phyloP scores from a whole-genome alignment of 2,329 filamentous ascomycete genomes.

The Exophiala calicioides region DNA sequence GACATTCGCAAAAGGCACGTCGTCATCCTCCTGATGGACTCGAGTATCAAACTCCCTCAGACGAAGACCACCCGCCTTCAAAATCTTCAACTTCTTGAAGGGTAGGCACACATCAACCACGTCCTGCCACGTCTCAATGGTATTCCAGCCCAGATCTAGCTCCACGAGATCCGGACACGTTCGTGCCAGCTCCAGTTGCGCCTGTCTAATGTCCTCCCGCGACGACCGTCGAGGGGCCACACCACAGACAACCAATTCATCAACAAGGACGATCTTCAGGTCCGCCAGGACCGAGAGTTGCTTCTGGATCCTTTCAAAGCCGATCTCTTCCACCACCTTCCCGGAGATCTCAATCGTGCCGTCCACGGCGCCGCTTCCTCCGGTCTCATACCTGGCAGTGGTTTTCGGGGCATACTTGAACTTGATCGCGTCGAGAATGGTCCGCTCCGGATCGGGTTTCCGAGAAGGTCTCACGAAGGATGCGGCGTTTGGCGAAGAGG shows the following conservation, averaged over 20 bases:
- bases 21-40: background rate
- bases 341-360: conserved; percentile 61
- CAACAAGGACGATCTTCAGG: conserved; percentile 77
- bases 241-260: conserved; percentile 66
- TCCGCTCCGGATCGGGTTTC: conserved; percentile 65
- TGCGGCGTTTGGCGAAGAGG: conserved; percentile 61
- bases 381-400: conserved; percentile 28
- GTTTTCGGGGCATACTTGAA: conserved; percentile 77
- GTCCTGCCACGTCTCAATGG: conserved; percentile 68
- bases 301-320: conserved; percentile 86
- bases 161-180: conserved; percentile 65
- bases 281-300: conserved; percentile 76
- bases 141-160: conserved; percentile 81
- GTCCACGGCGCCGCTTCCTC: background rate
- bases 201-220: conserved; percentile 33
- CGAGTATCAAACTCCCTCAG: conserved; percentile 19
- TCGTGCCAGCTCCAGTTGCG: conserved; percentile 53
- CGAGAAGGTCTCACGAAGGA: conserved; percentile 85
- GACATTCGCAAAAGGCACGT: conserved; percentile 43
- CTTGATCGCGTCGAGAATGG: conserved; percentile 76
- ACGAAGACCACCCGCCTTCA: conserved; percentile 56
- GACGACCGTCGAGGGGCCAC: conserved; percentile 27
- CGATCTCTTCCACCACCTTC: conserved; percentile 89
- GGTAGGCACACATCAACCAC: conserved; percentile 71
- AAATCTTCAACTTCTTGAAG: conserved; percentile 63